Evolutionary conservation across 2,329 filamentous ascomycete species (phyloP).

Genomic region (Aspergillus versicolor): DNA sequence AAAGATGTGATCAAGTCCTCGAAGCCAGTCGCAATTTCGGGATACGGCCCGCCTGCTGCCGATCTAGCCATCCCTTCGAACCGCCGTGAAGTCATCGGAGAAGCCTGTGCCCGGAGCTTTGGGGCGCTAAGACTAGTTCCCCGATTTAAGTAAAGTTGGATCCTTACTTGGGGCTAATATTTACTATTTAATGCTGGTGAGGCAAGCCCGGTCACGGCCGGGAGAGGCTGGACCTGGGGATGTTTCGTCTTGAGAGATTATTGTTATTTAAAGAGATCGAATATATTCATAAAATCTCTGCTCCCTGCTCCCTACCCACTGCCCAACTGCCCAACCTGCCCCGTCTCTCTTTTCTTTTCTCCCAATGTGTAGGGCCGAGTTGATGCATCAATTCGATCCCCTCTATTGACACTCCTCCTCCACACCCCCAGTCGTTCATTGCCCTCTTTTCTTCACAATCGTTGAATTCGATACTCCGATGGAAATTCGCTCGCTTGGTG

Average conservation of each 20-base stretch:
- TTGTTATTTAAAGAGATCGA: background rate
- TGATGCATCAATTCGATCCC: conserved; percentile 2
- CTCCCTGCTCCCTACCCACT: background rate
- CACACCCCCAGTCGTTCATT: background rate
- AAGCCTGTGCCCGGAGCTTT: background rate
- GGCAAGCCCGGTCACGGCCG: conserved; percentile 4
- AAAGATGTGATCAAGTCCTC: background rate
- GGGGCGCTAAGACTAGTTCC: background rate
- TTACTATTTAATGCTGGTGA: conserved; percentile 9
- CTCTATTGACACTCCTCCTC: background rate
- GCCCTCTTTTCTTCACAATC: background rate
- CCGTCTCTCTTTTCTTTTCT: background rate
- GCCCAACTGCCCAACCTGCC: background rate
- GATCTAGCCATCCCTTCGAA: conserved; percentile 2
- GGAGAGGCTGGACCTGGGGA: conserved; percentile 1
- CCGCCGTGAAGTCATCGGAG: conserved; percentile 1
- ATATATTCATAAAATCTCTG: background rate
- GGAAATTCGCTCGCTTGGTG: background rate
- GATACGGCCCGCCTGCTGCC: background rate
- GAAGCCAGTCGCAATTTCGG: background rate
- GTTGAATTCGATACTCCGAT: background rate
- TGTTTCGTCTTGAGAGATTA: conserved; percentile 3
- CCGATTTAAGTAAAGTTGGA: conserved; percentile 5
- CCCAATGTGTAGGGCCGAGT: background rate
- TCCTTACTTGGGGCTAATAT: conserved; percentile 11